phyloP scores from a whole-genome alignment of 225 moss, liverwort and hornwort species.

The Thuidium tamariscinum region DNA sequence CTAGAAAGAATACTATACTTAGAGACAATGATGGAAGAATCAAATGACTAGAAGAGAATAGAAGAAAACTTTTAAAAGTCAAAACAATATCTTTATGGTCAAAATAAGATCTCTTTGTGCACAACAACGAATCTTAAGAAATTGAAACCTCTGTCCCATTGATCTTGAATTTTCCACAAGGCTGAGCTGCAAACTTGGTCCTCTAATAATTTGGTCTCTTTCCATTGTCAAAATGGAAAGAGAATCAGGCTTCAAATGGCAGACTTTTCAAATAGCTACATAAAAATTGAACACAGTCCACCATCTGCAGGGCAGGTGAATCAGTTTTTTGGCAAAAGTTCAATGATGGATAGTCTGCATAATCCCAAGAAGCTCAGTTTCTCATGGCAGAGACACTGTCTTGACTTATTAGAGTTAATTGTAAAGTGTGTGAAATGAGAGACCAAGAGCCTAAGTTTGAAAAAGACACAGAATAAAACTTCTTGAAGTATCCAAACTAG shows the following conservation, averaged over 20 bases:
- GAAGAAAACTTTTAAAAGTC: neutral
- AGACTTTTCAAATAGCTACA: neutral
- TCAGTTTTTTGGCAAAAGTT: too few species aligned
- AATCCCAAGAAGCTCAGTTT: too few species aligned
- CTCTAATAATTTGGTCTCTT: neutral
- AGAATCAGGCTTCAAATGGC: neutral
- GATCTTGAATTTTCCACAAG: neutral
- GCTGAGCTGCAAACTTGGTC: neutral
- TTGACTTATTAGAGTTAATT: too few species aligned
- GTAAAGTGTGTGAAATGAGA: too few species aligned
- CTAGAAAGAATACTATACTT: rapidly evolving
- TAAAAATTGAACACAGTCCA: neutral
- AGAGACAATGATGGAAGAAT: neutral
- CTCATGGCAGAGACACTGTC: too few species aligned
- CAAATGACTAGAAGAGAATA: neutral
- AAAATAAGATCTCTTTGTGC: neutral
- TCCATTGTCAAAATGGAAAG: too few species aligned
- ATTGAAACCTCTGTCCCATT: neutral
- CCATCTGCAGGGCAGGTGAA: neutral
- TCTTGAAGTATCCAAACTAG: too few species aligned
- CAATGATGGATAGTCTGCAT: too few species aligned
- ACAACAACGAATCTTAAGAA: neutral
- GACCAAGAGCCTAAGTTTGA: too few species aligned
- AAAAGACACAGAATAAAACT: too few species aligned
- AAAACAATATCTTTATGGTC: neutral